Base-by-base conservation (phyloP, 352 stramenopile genomes). In the Pythium coloratum region DNA sequence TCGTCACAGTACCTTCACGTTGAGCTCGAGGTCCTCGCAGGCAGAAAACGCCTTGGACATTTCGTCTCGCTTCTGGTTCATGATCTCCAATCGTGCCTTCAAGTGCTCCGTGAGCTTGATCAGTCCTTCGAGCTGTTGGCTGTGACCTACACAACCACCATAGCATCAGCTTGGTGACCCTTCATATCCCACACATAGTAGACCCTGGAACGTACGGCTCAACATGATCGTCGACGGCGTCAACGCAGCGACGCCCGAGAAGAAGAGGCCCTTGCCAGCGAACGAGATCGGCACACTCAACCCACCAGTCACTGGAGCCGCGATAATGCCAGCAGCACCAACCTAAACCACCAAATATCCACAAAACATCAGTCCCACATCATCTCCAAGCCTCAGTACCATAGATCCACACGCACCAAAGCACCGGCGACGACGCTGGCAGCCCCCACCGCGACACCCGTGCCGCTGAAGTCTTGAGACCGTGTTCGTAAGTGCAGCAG, bases 171-270 rank as follows among this genome's bases (percentile, higher is more conserved):
- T 24, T 24, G 20, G 20, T 24, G 20, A 24, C 20, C 20, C 20
- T 24, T 24, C 20, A 24, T 24, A 24, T 24, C 20, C 20, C 20
- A 24, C 20, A 24, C 20, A 24, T 24, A 24, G 20, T 24, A 24
- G 20, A 24, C 20, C 20, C 26, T 40, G 38, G 20, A 33, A 88
- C 81, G 61, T 88, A 95, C 88, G 87, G 62, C 78, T 92, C 10
- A 96, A 75, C 75, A 96, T 90, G 63, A 96, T 91, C 46, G 82
- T 84, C n/a, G 86, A 96, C 24, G 86, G 88, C 2, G 88, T 92
- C 32, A 96, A 42, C 1, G 88, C 86, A 1, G 88, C 88, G 8
- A 92, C 74, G 14, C 88, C 88, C 7, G 86, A 84, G 64, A 94
- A 81, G 67, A 96, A 92, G 33, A 96, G 77, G 34, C 88, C 87